phyloP scores from a whole-genome alignment of 2,329 filamentous ascomycete species.

The Emmonsia crescens region DNA sequence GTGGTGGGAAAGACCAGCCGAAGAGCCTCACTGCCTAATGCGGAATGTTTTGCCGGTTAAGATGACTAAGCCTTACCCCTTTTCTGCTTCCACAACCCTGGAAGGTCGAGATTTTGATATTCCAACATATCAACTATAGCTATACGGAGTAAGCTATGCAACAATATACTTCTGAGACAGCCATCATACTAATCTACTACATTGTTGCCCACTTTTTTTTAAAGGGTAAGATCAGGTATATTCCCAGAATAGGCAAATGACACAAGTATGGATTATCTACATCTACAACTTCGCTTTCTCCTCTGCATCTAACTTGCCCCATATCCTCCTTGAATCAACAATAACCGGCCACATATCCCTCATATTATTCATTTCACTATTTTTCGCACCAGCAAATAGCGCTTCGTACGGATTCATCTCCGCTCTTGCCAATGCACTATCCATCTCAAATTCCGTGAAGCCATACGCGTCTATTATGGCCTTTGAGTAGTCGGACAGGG shows the following conservation, averaged over 20 bases:
- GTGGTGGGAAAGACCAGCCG: constrained; percentile 2
- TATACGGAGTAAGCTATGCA: no score
- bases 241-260: background rate
- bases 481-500: constrained; percentile 13
- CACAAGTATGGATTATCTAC: background rate
- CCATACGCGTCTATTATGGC: constrained; percentile 17
- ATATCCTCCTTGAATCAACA: constrained; percentile 14
- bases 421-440: constrained; percentile 16
- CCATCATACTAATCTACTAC: no score
- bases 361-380: constrained; percentile 19
- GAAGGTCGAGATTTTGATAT: no score
- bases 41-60: background rate
- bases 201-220: no score
- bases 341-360: constrained; percentile 16
- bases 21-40: background rate
- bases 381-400: constrained; percentile 15
- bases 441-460: constrained; percentile 18
- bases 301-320: constrained; percentile 10
- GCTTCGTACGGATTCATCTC: constrained; percentile 18
- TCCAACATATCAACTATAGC: no score
- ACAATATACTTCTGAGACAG: no score
- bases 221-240: no score
- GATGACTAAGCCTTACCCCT: background rate
- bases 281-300: constrained; percentile 12
- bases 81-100: no score